Conservation (phyloP, 2,329 filamentous ascomycete species). For the Gaeumannomyces sp. region DNA sequence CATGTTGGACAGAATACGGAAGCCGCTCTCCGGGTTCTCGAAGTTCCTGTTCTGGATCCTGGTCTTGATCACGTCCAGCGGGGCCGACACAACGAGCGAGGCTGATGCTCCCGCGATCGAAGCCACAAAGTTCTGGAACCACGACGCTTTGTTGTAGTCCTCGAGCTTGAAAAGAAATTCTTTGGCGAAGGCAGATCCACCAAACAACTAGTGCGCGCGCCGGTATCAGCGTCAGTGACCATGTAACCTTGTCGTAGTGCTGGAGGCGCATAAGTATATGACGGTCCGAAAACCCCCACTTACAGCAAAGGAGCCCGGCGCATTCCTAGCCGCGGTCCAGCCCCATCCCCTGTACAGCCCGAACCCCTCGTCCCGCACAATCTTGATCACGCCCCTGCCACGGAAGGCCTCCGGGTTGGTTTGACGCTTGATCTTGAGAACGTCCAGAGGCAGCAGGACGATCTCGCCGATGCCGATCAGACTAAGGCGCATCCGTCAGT, state of each 20-base stretch:
- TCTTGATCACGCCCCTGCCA: slow-evolving; percentile 82
- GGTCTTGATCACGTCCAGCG: slow-evolving; percentile 96
- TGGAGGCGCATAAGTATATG: background rate
- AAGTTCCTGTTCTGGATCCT: slow-evolving; percentile 98
- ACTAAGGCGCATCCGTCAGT: slow-evolving; percentile 36
- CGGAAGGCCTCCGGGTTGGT: slow-evolving; percentile 98
- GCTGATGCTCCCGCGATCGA: slow-evolving; percentile 93
- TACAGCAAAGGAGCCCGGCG: slow-evolving; percentile 93
- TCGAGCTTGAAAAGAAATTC: slow-evolving; percentile 84
- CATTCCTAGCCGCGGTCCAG: slow-evolving; percentile 96
- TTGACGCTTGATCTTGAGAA: slow-evolving; percentile 99
- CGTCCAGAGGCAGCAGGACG: slow-evolving; percentile 86
- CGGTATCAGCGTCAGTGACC: background rate
- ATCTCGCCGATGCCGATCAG: slow-evolving; percentile 97
- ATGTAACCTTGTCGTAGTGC: background rate
- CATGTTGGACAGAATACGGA: slow-evolving; percentile 91
- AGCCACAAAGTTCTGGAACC: slow-evolving; percentile 95
- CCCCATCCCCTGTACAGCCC: slow-evolving; percentile 93
- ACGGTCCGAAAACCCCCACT: slow-evolving; percentile 23
- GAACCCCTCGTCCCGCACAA: slow-evolving; percentile 90
- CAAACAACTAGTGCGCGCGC: slow-evolving; percentile 69
- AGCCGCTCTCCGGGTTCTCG: slow-evolving; percentile 91
- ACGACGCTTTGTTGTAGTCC: slow-evolving; percentile 93
- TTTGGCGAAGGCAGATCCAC: slow-evolving; percentile 94
- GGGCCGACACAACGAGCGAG: slow-evolving; percentile 92